Evolutionary conservation across 208 protist genomes (phyloP).

Genomic region (Acanthamoeba culbertsoni): DNA sequence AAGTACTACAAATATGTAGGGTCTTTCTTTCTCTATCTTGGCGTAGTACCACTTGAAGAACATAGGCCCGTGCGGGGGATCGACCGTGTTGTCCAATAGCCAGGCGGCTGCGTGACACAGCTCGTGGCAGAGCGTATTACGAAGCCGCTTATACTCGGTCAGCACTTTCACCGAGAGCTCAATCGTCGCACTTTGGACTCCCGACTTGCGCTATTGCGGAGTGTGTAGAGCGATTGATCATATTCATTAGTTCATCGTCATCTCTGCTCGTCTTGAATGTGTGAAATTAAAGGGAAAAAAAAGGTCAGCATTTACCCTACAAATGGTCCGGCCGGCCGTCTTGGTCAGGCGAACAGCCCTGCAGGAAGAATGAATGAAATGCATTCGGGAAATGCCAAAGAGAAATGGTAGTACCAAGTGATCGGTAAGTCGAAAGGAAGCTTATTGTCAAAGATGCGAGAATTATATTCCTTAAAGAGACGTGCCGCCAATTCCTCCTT

Average conservation of each 20-base stretch:
- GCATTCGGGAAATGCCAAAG: background rate
- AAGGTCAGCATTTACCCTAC: background rate
- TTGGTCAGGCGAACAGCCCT: constrained; percentile 12
- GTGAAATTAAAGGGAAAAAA: background rate
- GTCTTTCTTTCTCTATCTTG: background rate
- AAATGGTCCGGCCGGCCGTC: constrained; percentile 1
- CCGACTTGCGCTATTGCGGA: background rate
- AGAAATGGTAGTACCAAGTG: background rate
- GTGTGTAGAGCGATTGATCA: too few relatives aligned
- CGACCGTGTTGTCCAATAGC: background rate
- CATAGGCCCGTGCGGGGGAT: background rate
- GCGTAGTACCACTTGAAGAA: constrained; percentile 36
- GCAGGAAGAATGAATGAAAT: too few relatives aligned
- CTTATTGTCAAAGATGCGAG: background rate
- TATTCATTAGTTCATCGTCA: background rate
- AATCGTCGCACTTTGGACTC: background rate
- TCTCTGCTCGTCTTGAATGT: background rate
- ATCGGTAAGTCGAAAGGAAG: background rate
- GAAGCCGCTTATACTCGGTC: background rate
- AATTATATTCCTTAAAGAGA: constrained; percentile 35
- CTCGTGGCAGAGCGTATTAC: constrained; percentile 53
- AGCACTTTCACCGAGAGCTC: constrained; percentile 48
- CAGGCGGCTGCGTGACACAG: constrained; percentile 37
- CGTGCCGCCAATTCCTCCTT: background rate
- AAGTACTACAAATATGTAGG: background rate